These are phyloP conservation scores for Deinandra increscens DNA, from an alignment of 129 eudicot genomes.

Conservation along the genomic window DNA sequence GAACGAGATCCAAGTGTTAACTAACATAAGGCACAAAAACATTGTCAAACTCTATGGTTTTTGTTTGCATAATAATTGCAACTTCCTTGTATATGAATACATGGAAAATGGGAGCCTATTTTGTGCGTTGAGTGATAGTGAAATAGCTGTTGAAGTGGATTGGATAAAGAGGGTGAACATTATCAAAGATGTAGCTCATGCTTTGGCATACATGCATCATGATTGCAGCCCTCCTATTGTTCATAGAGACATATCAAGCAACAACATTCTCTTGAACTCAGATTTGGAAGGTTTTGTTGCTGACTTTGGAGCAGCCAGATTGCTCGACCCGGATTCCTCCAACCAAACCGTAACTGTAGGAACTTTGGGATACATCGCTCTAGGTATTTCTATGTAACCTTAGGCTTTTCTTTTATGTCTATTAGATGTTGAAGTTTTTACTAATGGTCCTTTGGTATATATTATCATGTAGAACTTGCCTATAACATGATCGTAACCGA, in stretches of 20 bases:
- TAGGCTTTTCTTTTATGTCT: background rate
- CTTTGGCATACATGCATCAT: slow-evolving; percentile 38
- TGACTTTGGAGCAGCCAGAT: too few species aligned
- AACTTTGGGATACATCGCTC: slow-evolving; percentile 44
- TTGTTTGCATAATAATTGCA: slow-evolving; percentile 32
- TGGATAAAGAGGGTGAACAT: slow-evolving; percentile 33
- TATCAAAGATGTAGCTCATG: slow-evolving; percentile 35
- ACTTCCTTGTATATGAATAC: slow-evolving; percentile 38
- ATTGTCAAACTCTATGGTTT: slow-evolving; percentile 36
- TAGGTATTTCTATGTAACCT: slow-evolving; percentile 23
- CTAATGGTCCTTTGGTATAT: background rate
- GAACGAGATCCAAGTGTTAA: slow-evolving; percentile 31
- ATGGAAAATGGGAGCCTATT: slow-evolving; percentile 47
- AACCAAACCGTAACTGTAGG: slow-evolving; percentile 23
- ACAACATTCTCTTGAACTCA: too few species aligned
- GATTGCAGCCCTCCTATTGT: slow-evolving; percentile 23
- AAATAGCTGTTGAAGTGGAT: slow-evolving; percentile 3
- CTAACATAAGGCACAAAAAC: slow-evolving; percentile 30
- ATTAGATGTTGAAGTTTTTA: background rate
- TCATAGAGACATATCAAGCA: too few species aligned
- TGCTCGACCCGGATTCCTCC: too few species aligned
- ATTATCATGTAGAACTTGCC: slow-evolving; percentile 26
- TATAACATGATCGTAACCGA: slow-evolving; percentile 17
- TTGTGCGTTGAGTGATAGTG: slow-evolving; percentile 13
- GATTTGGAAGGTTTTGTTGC: too few species aligned